A percentile compares a stretch with the other conserved stretches of the same genome.
phyloP scores from a whole-genome alignment of 306 rosid species.

The Begonia loranthoides region DNA sequence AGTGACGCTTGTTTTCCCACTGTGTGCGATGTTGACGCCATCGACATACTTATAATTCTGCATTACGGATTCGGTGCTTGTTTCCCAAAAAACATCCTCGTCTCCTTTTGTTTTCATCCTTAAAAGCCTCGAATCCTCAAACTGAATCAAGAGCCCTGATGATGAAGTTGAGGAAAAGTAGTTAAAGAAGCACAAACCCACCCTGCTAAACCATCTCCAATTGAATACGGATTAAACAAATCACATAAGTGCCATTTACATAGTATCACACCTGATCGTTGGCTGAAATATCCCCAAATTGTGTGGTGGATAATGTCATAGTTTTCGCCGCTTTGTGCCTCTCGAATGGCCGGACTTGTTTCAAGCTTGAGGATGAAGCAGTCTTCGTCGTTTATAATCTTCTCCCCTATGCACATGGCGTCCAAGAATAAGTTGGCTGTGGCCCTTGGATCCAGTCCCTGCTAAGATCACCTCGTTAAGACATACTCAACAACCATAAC shows the following conservation, averaged over 20 bases:
- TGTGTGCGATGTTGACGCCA: slow-evolving; percentile 68
- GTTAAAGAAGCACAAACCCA: no score
- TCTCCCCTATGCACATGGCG: slow-evolving; percentile 84
- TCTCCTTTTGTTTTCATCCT: slow-evolving; percentile 48
- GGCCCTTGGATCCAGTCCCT: slow-evolving; percentile 92
- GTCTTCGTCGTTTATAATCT: slow-evolving; percentile 56
- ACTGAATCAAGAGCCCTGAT: slow-evolving; percentile 35
- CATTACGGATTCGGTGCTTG: slow-evolving; percentile 73
- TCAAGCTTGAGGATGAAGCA: slow-evolving; percentile 75
- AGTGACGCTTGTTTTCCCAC: slow-evolving; percentile 60
- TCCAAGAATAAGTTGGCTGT: slow-evolving; percentile 68
- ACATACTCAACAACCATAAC: no score
- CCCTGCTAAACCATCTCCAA: no score
- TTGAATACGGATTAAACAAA: no score
- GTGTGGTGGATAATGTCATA: slow-evolving; percentile 83
- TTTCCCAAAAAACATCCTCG: slow-evolving; percentile 86
- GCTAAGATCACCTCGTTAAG: background rate
- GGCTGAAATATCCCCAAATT: slow-evolving; percentile 91
- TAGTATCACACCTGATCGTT: slow-evolving; percentile 41
- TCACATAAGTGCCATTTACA: no score
- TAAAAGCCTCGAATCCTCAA: slow-evolving; percentile 73
- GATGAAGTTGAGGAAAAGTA: no score
- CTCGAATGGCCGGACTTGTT: slow-evolving; percentile 61
- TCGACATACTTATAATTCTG: slow-evolving; percentile 64
- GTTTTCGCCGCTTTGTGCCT: slow-evolving; percentile 51